Evolutionary conservation across 495 filamentous ascomycete species (phyloP).

Genomic region (Pyrenula massariospora): DNA sequence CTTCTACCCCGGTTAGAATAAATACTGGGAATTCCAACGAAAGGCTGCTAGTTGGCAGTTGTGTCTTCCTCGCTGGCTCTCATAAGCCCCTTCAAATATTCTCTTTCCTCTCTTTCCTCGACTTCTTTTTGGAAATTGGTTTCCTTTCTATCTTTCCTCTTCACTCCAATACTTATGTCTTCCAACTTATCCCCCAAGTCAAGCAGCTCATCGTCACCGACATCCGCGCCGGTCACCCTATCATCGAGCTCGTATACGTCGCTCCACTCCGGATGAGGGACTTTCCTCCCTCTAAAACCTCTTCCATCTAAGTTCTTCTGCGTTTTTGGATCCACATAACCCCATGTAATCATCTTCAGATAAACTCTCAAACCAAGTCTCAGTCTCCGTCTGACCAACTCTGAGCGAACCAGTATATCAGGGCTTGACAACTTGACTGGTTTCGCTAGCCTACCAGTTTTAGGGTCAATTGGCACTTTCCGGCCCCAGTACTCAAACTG

Average conservation of each 20-base stretch:
- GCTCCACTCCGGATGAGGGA: background rate
- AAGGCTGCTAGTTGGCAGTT: too few species aligned
- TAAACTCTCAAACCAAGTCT: background rate
- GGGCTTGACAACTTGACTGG: background rate
- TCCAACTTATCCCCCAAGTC: background rate
- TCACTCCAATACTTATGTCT: background rate
- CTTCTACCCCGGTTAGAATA: too few species aligned
- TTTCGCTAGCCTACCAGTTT: background rate
- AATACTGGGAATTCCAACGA: too few species aligned
- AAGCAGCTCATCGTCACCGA: background rate
- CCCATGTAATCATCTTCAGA: background rate
- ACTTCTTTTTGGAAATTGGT: background rate
- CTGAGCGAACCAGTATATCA: background rate
- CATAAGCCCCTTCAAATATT: background rate
- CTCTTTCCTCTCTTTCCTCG: background rate
- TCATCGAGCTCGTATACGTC: background rate
- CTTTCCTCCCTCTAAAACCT: background rate
- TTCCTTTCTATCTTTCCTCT: background rate
- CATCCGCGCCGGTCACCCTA: background rate
- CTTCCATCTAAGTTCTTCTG: background rate
- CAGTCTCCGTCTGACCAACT: background rate
- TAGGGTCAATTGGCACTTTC: constrained; percentile 8
- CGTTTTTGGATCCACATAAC: background rate
- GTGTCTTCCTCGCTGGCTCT: background rate
- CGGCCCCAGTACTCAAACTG: background rate